Conservation (phyloP, 108 stramenopile species). For the Phaeodactylum tricornutum region DNA sequence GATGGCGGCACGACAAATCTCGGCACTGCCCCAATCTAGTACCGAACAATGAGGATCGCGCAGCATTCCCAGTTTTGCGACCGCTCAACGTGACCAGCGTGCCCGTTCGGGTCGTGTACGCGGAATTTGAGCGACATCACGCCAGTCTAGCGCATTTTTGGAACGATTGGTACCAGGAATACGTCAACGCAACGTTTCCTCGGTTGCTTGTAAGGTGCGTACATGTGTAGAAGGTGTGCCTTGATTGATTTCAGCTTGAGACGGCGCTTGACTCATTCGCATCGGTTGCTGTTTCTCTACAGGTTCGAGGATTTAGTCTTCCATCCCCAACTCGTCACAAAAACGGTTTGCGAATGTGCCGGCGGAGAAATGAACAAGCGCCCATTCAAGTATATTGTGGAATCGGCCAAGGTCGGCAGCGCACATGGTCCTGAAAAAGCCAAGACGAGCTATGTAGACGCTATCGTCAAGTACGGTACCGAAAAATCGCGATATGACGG, state of each 20-base stretch:
- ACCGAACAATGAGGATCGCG: conserved; percentile 1
- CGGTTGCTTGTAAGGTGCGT: conserved; percentile 59
- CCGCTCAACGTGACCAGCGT: background rate
- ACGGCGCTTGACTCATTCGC: too few species aligned
- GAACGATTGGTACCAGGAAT: conserved; percentile 61
- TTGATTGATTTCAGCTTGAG: too few species aligned
- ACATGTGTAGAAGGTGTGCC: too few species aligned
- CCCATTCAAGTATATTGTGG: conserved; percentile 51
- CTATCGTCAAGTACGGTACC: conserved; percentile 62
- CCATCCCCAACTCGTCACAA: conserved; percentile 38
- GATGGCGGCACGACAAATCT: conserved; percentile 30
- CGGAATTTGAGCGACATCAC: conserved; percentile 11
- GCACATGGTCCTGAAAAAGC: background rate
- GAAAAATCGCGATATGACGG: conserved; percentile 32
- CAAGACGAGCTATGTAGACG: conserved; percentile 48
- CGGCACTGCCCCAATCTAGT: conserved; percentile 58
- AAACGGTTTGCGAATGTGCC: conserved; percentile 49
- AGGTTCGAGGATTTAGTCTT: conserved; percentile 65
- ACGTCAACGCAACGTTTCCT: conserved; percentile 45
- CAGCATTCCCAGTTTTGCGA: too few species aligned
- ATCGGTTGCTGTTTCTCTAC: too few species aligned
- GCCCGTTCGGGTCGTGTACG: conserved; percentile 13
- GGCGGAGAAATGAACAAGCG: conserved; percentile 35
- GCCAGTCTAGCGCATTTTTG: conserved; percentile 46
- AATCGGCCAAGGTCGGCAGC: conserved; percentile 59